These are phyloP conservation scores for Gnaphalium uliginosum DNA, from an alignment of 129 eudicot species.

Conservation along the genomic window DNA sequence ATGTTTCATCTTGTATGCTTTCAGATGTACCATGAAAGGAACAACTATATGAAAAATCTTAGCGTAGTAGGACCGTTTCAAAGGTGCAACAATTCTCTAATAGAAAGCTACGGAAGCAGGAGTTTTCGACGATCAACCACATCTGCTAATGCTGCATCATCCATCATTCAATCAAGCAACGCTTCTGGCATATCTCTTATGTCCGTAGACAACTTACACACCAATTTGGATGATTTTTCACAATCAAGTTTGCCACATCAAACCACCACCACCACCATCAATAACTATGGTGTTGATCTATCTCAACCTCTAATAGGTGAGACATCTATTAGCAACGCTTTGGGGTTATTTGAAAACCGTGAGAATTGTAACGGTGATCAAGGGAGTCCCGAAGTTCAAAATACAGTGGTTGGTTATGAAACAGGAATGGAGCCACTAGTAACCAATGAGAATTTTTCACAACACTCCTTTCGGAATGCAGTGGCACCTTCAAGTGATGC, in stretches of 20 bases:
- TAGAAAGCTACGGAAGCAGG: background rate
- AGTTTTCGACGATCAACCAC: background rate
- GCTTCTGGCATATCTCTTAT: background rate
- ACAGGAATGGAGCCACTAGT: too few relatives aligned
- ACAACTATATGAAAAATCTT: background rate
- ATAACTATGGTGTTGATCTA: background rate
- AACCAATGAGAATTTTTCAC: too few relatives aligned
- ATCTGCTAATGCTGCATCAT: background rate
- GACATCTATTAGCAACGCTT: too few relatives aligned
- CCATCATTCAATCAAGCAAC: constrained; percentile 11
- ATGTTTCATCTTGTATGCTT: background rate
- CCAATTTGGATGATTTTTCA: background rate
- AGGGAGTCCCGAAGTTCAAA: too few relatives aligned
- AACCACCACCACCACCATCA: background rate
- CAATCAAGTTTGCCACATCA: background rate
- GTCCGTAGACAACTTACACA: constrained; percentile 13
- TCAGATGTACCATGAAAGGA: background rate
- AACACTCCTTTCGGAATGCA: too few relatives aligned
- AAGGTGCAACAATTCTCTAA: background rate
- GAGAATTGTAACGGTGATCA: too few relatives aligned
- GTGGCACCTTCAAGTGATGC: too few relatives aligned
- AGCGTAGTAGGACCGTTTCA: background rate
- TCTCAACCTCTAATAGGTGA: background rate
- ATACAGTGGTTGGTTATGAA: too few relatives aligned
- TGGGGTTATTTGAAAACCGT: too few relatives aligned